These are phyloP conservation scores for Aspergillus fumigatiaffinis DNA, from an alignment of 2,329 filamentous ascomycete species.

Conservation along the genomic window DNA sequence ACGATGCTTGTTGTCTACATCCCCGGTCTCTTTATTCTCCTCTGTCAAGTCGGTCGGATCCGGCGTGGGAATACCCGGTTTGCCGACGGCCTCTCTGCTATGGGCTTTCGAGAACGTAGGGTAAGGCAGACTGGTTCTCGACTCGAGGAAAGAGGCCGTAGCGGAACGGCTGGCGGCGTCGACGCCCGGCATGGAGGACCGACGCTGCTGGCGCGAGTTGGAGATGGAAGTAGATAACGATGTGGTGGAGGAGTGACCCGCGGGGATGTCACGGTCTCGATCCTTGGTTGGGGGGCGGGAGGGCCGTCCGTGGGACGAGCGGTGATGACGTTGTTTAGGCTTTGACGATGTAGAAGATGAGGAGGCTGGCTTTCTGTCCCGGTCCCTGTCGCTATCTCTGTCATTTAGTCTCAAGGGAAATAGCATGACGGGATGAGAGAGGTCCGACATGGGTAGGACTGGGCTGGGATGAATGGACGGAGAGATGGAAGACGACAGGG, in stretches of 20 bases:
- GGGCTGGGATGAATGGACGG: constrained; percentile 22
- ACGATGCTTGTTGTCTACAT: constrained; percentile 20
- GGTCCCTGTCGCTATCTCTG: constrained; percentile 29
- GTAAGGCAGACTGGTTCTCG: constrained; percentile 61
- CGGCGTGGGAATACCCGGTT: constrained; percentile 56
- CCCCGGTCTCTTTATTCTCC: constrained; percentile 39
- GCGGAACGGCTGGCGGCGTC: constrained; percentile 32
- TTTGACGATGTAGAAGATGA: constrained; percentile 23
- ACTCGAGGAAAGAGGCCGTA: constrained; percentile 40
- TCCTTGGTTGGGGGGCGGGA: constrained; percentile 34
- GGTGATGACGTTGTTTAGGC: constrained; percentile 27
- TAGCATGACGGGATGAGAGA: constrained; percentile 31
- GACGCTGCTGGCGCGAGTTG: constrained; percentile 22
- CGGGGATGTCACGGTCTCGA: constrained; percentile 24
- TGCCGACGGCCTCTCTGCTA: constrained; percentile 76
- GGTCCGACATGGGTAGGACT: constrained; percentile 17
- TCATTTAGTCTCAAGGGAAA: constrained; percentile 36
- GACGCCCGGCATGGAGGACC: constrained; percentile 53
- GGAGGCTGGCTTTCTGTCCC: constrained; percentile 22
- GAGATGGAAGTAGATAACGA: constrained; percentile 19
- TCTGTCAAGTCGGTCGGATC: constrained; percentile 67
- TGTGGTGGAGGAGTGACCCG: constrained; percentile 28
- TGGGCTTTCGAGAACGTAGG: constrained; percentile 84
- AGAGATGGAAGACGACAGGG: constrained; percentile 13
- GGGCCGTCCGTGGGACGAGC: constrained; percentile 29